Evolutionary conservation across 2,329 filamentous ascomycete species (phyloP), one percentile per base, ranked within the genome.

Genomic region (Macrophomina pseudophaseolina): DNA sequence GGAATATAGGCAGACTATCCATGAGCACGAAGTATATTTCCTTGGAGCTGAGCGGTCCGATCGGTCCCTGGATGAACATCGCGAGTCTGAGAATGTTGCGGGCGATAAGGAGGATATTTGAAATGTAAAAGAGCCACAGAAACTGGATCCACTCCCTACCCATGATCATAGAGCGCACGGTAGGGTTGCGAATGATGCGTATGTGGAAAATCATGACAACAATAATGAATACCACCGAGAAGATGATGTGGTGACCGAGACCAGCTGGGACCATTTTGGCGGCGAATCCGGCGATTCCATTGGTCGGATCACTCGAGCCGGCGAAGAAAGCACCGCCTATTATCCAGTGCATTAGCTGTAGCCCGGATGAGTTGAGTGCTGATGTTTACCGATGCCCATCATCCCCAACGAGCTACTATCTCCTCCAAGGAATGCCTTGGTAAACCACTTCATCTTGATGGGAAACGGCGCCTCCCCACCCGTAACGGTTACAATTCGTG

Each of bases 161-260:
- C 28, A 38, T 4, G 18, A 6, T 38, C 5, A 16, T 33, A 5
- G 51, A 54, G 18, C 33, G 54, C 9, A 44, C 42, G 4, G 71
- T 73, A 1, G 74, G 73, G n/a, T 53, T 60, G 18, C 49, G 46
- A 8, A 49, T 44, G 49, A 76, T 65, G n/a, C 75, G 69, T 1
- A 68, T 35, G 56, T 77, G 70, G 68, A 75, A 78, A 58, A 76
- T 49, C 4, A 71, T 72, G 9, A 70, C 65, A 53, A 75, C 59
- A 67, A 77, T 70, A 67, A 82, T 78, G 75, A 86, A 86, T 64
- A 84, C 78, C 11, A 79, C 74, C 72, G 86, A 86, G 70, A 84
- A 83, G 64, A 79, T 49, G 16, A 49, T 23, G 18, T 49, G 46
- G n/a, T 49, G 46, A 7, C 46, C 46, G 18, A 49, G 23, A 5